Evolutionary conservation across 371 early-diverging fungal genomes (phyloP), one percentile per base, ranked within the genome.

Genomic region (Circinella umbellata): DNA sequence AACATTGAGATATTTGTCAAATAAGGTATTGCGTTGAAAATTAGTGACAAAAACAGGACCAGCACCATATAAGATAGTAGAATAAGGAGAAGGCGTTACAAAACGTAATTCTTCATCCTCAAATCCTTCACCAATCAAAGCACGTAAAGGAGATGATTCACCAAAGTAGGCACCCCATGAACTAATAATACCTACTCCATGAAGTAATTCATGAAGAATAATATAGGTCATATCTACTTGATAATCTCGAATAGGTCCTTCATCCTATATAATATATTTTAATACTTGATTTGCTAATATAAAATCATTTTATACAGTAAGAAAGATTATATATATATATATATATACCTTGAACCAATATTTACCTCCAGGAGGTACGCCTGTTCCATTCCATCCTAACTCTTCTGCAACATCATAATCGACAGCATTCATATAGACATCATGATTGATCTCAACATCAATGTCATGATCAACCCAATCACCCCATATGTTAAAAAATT

Each of bases 91-190:
- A 0, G 81, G 81, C 9, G 85, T 82, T 1, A 77, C 77, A 0
- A 79, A 20, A 15, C 77, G 77, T 35, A 85, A 71, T 7, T 75
- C 72, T 8, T 74, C 61, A 4, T 80, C 69, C 8, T 80, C 77
- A 62, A 85, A 73, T 1, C 82, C 59, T 4, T 77, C 81, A 14
- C 78, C 77, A 6, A 84, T 73, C 0, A 81, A 67, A n/a, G 65
- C 66, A 5, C 75, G 67, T 46, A 81, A 80, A 1, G 82, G 80
- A 11, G 85, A 82, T 0, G 67, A 66, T 1, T 69, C 69, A 4
- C 75, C 70, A 67, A 85, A 85, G 63, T 85, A 85, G n/a, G 80
- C 77, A 27, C 81, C 81, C 85, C 85, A 85, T 15, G 81, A 70
- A 46, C 83, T 82, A 8, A 81, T 54, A 27, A 84, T 76, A 0